Conservation (phyloP, 768 basidiomycete species). For the Hebeloma cylindrosporum region DNA sequence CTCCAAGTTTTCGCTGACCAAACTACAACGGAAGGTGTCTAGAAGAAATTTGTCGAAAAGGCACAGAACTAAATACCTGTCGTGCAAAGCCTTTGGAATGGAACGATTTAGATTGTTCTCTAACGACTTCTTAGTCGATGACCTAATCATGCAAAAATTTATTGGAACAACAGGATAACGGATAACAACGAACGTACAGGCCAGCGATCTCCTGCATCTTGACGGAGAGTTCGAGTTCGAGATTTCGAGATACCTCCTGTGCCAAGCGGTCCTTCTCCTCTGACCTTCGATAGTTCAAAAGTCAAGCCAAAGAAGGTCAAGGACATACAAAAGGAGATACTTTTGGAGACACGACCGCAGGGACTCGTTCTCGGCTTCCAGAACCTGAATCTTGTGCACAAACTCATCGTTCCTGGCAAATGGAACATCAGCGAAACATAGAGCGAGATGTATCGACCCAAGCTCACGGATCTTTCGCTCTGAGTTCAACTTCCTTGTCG, state of each 20-base stretch:
- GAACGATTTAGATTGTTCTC: no score
- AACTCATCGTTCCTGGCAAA: slow-evolving; percentile 13
- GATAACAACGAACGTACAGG: no score
- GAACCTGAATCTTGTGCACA: slow-evolving; percentile 1
- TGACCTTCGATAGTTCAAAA: background rate
- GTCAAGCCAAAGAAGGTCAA: background rate
- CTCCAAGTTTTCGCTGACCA: slow-evolving; percentile 1
- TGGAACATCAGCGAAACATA: background rate
- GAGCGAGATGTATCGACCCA: background rate
- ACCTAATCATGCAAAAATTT: no score
- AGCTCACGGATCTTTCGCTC: slow-evolving; percentile 9
- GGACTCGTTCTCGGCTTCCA: slow-evolving; percentile 3
- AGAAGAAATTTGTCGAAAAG: background rate
- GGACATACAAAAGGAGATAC: background rate
- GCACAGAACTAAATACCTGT: background rate
- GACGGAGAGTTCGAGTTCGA: no score
- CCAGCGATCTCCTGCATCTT: no score
- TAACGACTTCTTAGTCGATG: no score
- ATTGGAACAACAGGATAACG: no score
- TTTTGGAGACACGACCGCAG: no score
- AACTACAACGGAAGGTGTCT: background rate
- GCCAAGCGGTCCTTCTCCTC: no score
- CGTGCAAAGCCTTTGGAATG: background rate
- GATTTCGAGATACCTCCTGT: no score
- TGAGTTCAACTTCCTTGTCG: slow-evolving; percentile 10